Conservation (phyloP, 441 rosid genomes). For the Mallotus repandus region DNA sequence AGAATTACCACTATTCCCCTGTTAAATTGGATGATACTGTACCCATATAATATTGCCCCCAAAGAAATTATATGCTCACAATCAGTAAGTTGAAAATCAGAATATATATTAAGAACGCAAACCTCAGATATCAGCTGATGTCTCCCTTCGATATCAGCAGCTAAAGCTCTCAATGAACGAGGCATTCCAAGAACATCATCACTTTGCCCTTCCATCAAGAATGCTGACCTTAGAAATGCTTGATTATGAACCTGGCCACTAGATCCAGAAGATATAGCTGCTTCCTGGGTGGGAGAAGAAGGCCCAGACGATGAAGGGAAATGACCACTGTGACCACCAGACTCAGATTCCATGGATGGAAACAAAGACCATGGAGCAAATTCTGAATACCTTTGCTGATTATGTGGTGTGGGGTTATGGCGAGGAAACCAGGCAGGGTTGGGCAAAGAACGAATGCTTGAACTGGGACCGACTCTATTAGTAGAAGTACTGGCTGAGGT, state of each 20-base stretch:
- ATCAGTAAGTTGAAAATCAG: conserved; percentile 12
- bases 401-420: conserved; percentile 33
- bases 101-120: conserved; percentile 19
- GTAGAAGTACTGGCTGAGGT: conserved; percentile 43
- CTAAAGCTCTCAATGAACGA: conserved; percentile 62
- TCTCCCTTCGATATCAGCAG: conserved; percentile 69
- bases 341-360: conserved; percentile 54
- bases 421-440: conserved; percentile 55
- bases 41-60: neutral
- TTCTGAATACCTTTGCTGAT: conserved; percentile 54
- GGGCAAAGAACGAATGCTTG: conserved; percentile 45
- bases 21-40: neutral
- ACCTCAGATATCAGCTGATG: conserved; percentile 78
- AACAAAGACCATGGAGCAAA: conserved; percentile 72
- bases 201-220: conserved; percentile 55
- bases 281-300: conserved; percentile 50
- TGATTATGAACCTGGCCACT: conserved; percentile 51
- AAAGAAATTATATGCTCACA: neutral
- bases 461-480: conserved; percentile 45
- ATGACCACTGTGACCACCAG: conserved; percentile 53
- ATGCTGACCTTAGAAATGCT: conserved; percentile 51
- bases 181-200: conserved; percentile 60
- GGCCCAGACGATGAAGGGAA: conserved; percentile 58
- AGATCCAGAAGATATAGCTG: conserved; percentile 44
- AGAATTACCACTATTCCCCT: neutral